These are phyloP conservation scores for Fusarium coicis DNA, from an alignment of 2,329 filamentous ascomycete genomes.

Conservation along the genomic window DNA sequence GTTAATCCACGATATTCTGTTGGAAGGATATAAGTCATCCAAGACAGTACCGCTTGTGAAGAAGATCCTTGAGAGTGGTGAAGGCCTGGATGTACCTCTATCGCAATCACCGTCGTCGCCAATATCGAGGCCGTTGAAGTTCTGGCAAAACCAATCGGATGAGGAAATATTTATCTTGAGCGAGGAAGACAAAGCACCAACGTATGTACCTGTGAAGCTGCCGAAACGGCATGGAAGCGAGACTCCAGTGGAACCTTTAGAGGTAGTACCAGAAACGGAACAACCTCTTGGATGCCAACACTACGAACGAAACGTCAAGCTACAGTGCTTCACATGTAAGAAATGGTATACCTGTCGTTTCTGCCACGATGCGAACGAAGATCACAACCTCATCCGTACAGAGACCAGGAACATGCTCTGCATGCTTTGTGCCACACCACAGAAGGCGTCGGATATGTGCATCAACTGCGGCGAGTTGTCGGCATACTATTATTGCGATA, in stretches of 20 bases:
- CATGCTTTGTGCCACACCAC: slow-evolving; percentile 91
- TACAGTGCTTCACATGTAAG: slow-evolving; percentile 90
- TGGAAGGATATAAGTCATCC: slow-evolving; percentile 70
- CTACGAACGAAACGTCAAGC: slow-evolving; percentile 94
- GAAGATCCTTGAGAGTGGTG: slow-evolving; percentile 25
- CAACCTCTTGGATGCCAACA: slow-evolving; percentile 82
- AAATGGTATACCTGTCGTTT: slow-evolving; percentile 96
- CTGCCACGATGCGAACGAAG: slow-evolving; percentile 87
- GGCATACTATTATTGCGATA: slow-evolving; percentile 90
- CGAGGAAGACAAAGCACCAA: slow-evolving; percentile 72
- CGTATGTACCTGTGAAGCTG: slow-evolving; percentile 68
- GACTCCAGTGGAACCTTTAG: slow-evolving; percentile 34
- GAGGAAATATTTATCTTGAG: slow-evolving; percentile 62
- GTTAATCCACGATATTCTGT: slow-evolving; percentile 76
- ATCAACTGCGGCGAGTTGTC: slow-evolving; percentile 78
- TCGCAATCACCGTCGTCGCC: slow-evolving; percentile 56
- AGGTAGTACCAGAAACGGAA: slow-evolving; percentile 40
- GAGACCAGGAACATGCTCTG: slow-evolving; percentile 96
- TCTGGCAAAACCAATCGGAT: slow-evolving; percentile 66
- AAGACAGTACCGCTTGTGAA: slow-evolving; percentile 33
- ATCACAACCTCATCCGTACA: slow-evolving; percentile 81
- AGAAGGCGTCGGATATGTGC: slow-evolving; percentile 83
- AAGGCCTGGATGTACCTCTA: slow-evolving; percentile 42
- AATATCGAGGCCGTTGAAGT: slow-evolving; percentile 62
- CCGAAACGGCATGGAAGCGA: slow-evolving; percentile 60